Percentiles rank a stretch among this genome's conserved stretches.
phyloP scores from a whole-genome alignment of 139 green algal genomes.

The Coelastrella sp. region DNA sequence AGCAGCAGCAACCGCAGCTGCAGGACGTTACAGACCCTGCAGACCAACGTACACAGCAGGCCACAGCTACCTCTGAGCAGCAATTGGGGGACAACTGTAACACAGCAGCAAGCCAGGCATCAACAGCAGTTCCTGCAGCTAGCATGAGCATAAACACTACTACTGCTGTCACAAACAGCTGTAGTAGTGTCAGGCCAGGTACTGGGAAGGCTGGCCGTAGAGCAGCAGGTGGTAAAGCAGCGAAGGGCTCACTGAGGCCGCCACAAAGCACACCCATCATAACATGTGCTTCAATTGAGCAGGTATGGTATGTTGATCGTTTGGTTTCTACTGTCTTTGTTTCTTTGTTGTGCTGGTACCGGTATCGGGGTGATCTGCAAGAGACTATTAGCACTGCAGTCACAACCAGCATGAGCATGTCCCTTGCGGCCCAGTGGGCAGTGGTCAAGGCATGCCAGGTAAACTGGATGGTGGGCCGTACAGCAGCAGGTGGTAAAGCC shows the following conservation, averaged over 20 bases:
- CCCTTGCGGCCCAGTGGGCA: background rate
- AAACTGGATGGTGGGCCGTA: slow-evolving; percentile 8
- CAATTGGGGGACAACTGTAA: too few species aligned
- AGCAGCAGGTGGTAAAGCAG: slow-evolving; percentile 20
- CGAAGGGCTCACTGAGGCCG: background rate
- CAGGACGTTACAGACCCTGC: too few species aligned
- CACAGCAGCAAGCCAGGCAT: too few species aligned
- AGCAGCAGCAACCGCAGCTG: slow-evolving; percentile 29
- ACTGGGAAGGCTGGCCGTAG: background rate
- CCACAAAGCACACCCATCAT: slow-evolving; percentile 57
- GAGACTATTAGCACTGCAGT: too few species aligned
- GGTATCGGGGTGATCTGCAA: too few species aligned
- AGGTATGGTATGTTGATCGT: too few species aligned
- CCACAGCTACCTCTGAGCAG: too few species aligned
- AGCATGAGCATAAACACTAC: slow-evolving; percentile 8
- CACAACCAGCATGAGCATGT: background rate
- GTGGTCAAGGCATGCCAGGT: slow-evolving; percentile 7
- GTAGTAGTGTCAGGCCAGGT: background rate
- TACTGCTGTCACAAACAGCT: background rate
- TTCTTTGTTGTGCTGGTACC: too few species aligned
- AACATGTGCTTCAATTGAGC: slow-evolving; percentile 76
- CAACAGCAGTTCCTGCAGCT: slow-evolving; percentile 15
- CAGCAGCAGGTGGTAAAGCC: background rate
- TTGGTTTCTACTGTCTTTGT: too few species aligned
- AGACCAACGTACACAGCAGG: too few species aligned